Conservation (phyloP, 2,329 filamentous ascomycete species). For the Emericellopsis cladophorae region DNA sequence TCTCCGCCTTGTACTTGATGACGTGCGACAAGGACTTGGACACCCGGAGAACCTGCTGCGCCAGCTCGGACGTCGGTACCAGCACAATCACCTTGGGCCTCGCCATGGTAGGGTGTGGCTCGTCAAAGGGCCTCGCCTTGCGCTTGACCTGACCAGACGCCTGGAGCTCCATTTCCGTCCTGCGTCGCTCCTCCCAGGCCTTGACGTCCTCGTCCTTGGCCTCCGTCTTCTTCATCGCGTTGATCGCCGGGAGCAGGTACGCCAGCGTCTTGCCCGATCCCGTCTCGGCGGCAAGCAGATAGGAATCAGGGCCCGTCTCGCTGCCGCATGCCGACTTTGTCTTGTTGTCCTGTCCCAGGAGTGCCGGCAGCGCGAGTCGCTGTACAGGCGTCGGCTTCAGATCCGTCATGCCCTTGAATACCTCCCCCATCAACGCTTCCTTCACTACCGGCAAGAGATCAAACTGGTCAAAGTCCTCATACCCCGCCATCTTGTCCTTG, state of each 20-base stretch:
- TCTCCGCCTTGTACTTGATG: constrained; percentile 74
- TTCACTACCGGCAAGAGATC: constrained; percentile 59
- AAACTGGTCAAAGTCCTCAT: constrained; percentile 74
- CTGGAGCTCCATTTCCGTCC: constrained; percentile 44
- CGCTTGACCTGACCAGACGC: constrained; percentile 39
- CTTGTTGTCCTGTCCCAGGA: constrained; percentile 43
- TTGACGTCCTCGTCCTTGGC: constrained; percentile 43
- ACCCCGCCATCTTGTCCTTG: constrained; percentile 45
- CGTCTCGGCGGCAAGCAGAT: constrained; percentile 86
- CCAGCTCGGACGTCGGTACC: constrained; percentile 85
- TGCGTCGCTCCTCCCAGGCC: constrained; percentile 40
- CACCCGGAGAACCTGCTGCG: constrained; percentile 71
- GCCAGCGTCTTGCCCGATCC: constrained; percentile 94
- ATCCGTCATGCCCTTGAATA: constrained; percentile 61
- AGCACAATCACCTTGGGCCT: constrained; percentile 76
- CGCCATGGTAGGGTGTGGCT: constrained; percentile 60
- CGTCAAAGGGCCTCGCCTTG: constrained; percentile 53
- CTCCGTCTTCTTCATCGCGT: constrained; percentile 73
- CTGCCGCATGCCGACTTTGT: constrained; percentile 8
- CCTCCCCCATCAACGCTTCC: constrained; percentile 59
- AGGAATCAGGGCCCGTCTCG: constrained; percentile 30
- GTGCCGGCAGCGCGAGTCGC: constrained; percentile 70
- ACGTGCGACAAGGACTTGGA: constrained; percentile 74
- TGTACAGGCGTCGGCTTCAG: constrained; percentile 82
- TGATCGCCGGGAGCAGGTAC: constrained; percentile 73